Percentiles rank a stretch among this genome's conserved stretches.
phyloP scores from a whole-genome alignment of 2,329 filamentous ascomycete genomes.

The Phaeosphaeriaceae sp. region DNA sequence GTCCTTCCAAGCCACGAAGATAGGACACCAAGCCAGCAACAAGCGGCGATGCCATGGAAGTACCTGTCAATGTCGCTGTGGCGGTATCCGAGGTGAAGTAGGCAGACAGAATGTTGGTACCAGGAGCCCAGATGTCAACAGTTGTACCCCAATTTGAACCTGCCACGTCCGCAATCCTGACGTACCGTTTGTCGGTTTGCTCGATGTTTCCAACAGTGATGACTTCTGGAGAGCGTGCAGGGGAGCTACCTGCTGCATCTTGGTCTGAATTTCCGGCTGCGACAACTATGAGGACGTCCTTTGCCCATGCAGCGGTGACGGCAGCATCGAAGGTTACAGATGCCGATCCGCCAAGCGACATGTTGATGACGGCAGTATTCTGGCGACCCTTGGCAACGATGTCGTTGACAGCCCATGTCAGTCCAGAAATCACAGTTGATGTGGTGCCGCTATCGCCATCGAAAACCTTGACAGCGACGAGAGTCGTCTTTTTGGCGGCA shows the following conservation, averaged over 20 bases:
- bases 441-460: slow-evolving; percentile 21
- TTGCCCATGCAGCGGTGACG: slow-evolving; percentile 37
- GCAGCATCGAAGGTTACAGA: slow-evolving; percentile 41
- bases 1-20: slow-evolving; percentile 61
- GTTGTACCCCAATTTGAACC: slow-evolving; percentile 48
- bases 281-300: slow-evolving; percentile 44
- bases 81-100: slow-evolving; percentile 53
- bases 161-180: slow-evolving; percentile 6
- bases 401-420: slow-evolving; percentile 45
- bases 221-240: slow-evolving; percentile 43
- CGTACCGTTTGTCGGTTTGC: slow-evolving; percentile 25
- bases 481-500: slow-evolving; percentile 41
- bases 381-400: slow-evolving; percentile 36
- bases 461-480: slow-evolving; percentile 48
- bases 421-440: slow-evolving; percentile 37
- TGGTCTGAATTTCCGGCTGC: slow-evolving; percentile 45
- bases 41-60: slow-evolving; percentile 71
- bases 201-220: slow-evolving; percentile 46
- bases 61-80: slow-evolving; percentile 59
- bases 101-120: slow-evolving; percentile 52
- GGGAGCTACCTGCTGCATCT: slow-evolving; percentile 34
- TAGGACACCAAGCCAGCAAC: slow-evolving; percentile 72
- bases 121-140: slow-evolving; percentile 49
- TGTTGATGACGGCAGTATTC: slow-evolving; percentile 44
- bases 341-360: slow-evolving; percentile 44